A percentile compares a stretch with the other conserved stretches of the same genome.
Evolutionary conservation across 192 early-diverging fungal genomes (phyloP).

Genomic region (Chytriomyces sp.): DNA sequence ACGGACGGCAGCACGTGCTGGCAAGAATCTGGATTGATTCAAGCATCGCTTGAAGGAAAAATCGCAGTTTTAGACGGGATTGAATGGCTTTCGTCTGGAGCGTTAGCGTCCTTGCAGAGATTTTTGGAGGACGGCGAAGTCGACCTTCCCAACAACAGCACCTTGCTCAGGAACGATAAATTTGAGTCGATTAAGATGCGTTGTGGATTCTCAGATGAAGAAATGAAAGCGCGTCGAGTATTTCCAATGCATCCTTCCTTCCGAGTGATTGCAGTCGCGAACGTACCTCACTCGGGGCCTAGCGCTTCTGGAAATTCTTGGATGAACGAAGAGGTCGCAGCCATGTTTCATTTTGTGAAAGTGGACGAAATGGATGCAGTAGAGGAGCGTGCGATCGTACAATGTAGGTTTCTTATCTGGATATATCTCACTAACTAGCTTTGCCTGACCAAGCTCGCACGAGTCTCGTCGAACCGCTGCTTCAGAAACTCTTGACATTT

Average conservation of each 20-base stretch:
- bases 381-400: slow-evolving; percentile 41
- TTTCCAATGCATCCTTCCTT: slow-evolving; percentile 71
- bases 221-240: slow-evolving; percentile 57
- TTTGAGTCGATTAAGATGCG: slow-evolving; percentile 58
- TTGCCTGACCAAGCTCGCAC: not conserved
- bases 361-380: slow-evolving; percentile 54
- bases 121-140: slow-evolving; percentile 69
- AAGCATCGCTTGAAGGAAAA: slow-evolving; percentile 70
- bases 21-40: slow-evolving; percentile 69
- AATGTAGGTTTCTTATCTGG: not conserved
- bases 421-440: not conserved
- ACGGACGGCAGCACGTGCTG: slow-evolving; percentile 71
- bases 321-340: slow-evolving; percentile 68
- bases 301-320: slow-evolving; percentile 60
- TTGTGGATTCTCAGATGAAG: slow-evolving; percentile 45
- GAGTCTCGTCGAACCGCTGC: not conserved
- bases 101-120: slow-evolving; percentile 66
- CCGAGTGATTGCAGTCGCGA: slow-evolving; percentile 70
- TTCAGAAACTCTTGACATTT: not conserved
- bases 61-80: slow-evolving; percentile 76
- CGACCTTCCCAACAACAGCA: slow-evolving; percentile 66
- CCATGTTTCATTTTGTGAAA: slow-evolving; percentile 75
- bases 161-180: slow-evolving; percentile 54
- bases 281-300: slow-evolving; percentile 41
- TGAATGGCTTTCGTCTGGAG: slow-evolving; percentile 68